These are phyloP conservation scores for Syncephalis plumigaleata DNA, from an alignment of 371 early-diverging fungal genomes.

Conservation along the genomic window DNA sequence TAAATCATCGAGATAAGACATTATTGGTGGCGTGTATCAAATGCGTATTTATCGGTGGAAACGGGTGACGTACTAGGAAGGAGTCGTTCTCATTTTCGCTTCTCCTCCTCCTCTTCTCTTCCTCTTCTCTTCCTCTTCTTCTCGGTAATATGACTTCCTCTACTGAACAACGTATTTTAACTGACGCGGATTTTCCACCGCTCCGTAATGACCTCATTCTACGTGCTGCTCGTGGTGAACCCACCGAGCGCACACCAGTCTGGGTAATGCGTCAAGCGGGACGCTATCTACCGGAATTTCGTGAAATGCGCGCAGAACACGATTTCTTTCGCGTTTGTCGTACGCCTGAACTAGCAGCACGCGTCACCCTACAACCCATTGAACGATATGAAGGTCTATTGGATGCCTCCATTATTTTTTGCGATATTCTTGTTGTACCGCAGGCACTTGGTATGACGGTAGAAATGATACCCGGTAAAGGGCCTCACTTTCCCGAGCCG, in stretches of 20 bases:
- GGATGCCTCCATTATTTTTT: slow-evolving; percentile 95
- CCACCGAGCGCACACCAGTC: slow-evolving; percentile 77
- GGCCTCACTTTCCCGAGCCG: slow-evolving; percentile 84
- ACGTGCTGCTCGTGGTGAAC: slow-evolving; percentile 69
- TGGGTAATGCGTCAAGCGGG: slow-evolving; percentile 99
- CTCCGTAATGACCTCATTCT: slow-evolving; percentile 84
- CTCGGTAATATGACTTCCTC: background rate
- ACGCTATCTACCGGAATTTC: slow-evolving; percentile 82
- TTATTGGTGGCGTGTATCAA: too few species aligned
- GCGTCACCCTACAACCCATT: slow-evolving; percentile 92
- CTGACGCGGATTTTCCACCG: slow-evolving; percentile 38
- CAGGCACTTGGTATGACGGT: slow-evolving; percentile 92
- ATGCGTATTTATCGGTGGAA: too few species aligned
- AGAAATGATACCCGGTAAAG: slow-evolving; percentile 82
- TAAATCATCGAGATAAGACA: too few species aligned
- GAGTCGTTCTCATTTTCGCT: too few species aligned
- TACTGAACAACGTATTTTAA: background rate
- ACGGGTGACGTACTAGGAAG: too few species aligned
- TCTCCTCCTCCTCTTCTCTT: too few species aligned
- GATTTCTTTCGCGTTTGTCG: slow-evolving; percentile 92
- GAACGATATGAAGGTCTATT: slow-evolving; percentile 75
- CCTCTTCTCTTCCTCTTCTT: too few species aligned
- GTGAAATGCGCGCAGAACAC: slow-evolving; percentile 48
- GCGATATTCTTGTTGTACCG: slow-evolving; percentile 92
- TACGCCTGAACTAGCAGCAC: slow-evolving; percentile 82